A percentile compares a stretch with the other conserved stretches of the same genome.
Evolutionary conservation across 352 stramenopile genomes (phyloP).

Genomic region (Pythium folliculosum): DNA sequence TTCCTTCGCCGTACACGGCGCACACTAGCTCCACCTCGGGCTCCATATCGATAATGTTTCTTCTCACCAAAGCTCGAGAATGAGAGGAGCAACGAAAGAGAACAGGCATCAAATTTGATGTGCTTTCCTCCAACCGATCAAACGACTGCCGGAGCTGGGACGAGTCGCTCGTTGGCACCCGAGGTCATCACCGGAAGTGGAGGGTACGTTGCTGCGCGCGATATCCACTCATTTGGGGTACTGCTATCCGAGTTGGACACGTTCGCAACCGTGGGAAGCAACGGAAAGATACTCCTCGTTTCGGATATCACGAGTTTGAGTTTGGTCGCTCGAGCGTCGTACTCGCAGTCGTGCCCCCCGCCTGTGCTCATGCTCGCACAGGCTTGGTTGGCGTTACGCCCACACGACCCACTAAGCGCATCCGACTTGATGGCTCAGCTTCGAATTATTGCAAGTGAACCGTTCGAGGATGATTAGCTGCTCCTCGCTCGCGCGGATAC

Average conservation of each 20-base stretch:
- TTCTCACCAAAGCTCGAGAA: not conserved
- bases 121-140: no score
- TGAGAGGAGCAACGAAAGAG: no score
- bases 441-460: not conserved
- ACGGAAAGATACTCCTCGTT: not conserved
- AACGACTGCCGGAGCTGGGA: not conserved
- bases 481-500: no score
- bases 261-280: not conserved
- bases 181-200: slow-evolving; percentile 2
- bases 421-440: not conserved
- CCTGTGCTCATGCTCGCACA: not conserved
- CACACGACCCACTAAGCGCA: not conserved
- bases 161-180: not conserved
- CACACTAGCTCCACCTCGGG: not conserved
- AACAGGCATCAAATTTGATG: no score
- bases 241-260: not conserved
- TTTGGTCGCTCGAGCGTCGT: not conserved
- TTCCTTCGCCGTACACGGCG: slow-evolving; percentile 1
- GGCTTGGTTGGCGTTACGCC: not conserved
- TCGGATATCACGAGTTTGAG: slow-evolving; percentile 1
- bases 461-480: no score
- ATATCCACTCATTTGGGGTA: slow-evolving; percentile 3
- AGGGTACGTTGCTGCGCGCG: not conserved
- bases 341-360: not conserved
- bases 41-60: not conserved